Conservation (phyloP, 2,329 filamentous ascomycete species). For the Colletotrichum sp. region DNA sequence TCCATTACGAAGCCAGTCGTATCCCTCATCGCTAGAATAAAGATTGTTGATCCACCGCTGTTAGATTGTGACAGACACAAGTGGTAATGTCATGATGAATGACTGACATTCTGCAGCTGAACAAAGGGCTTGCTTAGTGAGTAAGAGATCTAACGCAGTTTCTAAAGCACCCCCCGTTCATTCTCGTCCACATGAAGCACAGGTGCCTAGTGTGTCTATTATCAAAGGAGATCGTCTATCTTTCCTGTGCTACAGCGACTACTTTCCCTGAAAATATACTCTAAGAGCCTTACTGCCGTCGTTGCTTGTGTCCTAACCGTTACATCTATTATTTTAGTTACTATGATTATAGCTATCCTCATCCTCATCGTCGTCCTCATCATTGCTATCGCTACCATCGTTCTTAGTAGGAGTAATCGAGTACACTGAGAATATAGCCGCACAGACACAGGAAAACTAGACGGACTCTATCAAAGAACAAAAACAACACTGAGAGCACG, state of each 20-base stretch:
- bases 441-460: too few species aligned
- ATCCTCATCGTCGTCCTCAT: too few species aligned
- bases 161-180: neutral
- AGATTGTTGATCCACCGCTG: neutral
- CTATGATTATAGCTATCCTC: too few species aligned
- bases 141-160: neutral
- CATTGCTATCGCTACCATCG: too few species aligned
- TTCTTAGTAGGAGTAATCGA: too few species aligned
- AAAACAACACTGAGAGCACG: neutral
- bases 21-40: neutral
- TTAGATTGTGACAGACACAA: neutral
- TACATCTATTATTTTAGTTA: too few species aligned
- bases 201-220: neutral
- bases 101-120: neutral
- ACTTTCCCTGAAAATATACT: too few species aligned
- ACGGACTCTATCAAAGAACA: neutral
- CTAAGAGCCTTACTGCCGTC: too few species aligned
- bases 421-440: too few species aligned
- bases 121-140: neutral
- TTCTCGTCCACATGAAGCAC: neutral
- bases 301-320: too few species aligned
- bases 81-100: rapidly evolving
- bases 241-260: too few species aligned
- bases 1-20: neutral
- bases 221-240: neutral